These are phyloP conservation scores for Scheffersomyces illinoinensis DNA, from an alignment of 1,139 yeast genomes.

Conservation along the genomic window DNA sequence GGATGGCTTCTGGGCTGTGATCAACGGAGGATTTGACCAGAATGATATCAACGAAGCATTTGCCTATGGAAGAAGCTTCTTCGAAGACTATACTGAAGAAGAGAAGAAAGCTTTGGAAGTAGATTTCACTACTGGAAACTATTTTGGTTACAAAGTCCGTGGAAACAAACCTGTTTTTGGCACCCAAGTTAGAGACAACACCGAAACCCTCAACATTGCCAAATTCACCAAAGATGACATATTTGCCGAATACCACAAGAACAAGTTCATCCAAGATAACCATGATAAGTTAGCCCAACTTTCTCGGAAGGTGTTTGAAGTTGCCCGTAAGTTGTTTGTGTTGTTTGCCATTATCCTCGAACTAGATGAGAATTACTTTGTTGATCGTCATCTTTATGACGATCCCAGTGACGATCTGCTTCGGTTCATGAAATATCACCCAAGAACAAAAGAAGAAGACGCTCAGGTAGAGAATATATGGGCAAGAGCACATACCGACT, in stretches of 20 bases:
- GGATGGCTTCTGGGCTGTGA: conserved; percentile 36
- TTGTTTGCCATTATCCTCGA: conserved; percentile 34
- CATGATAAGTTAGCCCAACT: conserved; percentile 19
- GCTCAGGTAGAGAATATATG: conserved; percentile 28
- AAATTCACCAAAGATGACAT: conserved; percentile 27
- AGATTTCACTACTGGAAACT: conserved; percentile 30
- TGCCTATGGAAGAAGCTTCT: conserved; percentile 30
- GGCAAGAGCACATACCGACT: conserved; percentile 34
- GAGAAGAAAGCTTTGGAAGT: conserved; percentile 27
- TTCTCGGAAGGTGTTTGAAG: conserved; percentile 24
- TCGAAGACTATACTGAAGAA: conserved; percentile 24
- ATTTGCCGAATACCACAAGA: conserved; percentile 24
- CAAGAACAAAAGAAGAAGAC: conserved; percentile 26
- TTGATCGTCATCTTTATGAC: conserved; percentile 26
- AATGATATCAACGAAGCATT: conserved; percentile 27
- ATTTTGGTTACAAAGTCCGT: conserved; percentile 31
- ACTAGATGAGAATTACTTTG: conserved; percentile 32
- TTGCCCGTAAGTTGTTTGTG: conserved; percentile 24
- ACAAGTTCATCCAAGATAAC: conserved; percentile 22
- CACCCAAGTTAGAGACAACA: conserved; percentile 29
- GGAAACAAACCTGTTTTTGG: conserved; percentile 28
- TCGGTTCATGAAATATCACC: conserved; percentile 33
- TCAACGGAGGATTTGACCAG: conserved; percentile 25
- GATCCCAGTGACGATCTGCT: conserved; percentile 35
- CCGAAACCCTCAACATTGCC: conserved; percentile 34